Evolutionary conservation across 257 asterid species (phyloP).

Genomic region (Fraxinus americana): DNA sequence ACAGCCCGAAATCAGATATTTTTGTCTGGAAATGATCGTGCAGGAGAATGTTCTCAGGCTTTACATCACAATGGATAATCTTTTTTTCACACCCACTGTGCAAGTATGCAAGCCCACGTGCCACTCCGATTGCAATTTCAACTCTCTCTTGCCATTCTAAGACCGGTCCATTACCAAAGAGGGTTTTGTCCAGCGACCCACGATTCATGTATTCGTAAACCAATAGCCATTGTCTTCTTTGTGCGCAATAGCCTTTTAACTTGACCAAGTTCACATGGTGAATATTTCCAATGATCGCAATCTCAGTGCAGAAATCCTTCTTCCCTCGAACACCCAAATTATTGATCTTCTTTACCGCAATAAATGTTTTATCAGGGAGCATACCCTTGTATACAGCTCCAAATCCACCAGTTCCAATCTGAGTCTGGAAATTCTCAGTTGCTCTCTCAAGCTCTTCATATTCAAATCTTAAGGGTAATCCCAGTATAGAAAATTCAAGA

Average conservation of each 20-base stretch:
- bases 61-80: conserved; percentile 76
- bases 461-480: conserved; percentile 58
- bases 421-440: conserved; percentile 53
- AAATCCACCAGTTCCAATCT: conserved; percentile 76
- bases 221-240: conserved; percentile 54
- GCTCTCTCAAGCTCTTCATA: conserved; percentile 56
- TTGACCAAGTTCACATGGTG: conserved; percentile 77
- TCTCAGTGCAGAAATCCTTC: conserved; percentile 70
- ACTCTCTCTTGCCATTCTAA: conserved; percentile 28
- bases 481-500: conserved; percentile 54
- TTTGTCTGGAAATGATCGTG: conserved; percentile 61
- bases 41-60: conserved; percentile 79
- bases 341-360: conserved; percentile 73
- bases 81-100: conserved; percentile 71
- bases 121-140: conserved; percentile 69
- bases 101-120: conserved; percentile 73
- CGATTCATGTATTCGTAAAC: conserved; percentile 80
- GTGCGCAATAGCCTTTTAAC: conserved; percentile 67
- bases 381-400: conserved; percentile 69
- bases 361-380: conserved; percentile 47
- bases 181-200: conserved; percentile 67
- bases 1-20: conserved; percentile 77
- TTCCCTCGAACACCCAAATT: conserved; percentile 52
- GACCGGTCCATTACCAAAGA: conserved; percentile 60
- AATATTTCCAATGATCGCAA: conserved; percentile 63